Conservation (phyloP, 2,329 filamentous ascomycete genomes). For the Lachnellula occidentalis region DNA sequence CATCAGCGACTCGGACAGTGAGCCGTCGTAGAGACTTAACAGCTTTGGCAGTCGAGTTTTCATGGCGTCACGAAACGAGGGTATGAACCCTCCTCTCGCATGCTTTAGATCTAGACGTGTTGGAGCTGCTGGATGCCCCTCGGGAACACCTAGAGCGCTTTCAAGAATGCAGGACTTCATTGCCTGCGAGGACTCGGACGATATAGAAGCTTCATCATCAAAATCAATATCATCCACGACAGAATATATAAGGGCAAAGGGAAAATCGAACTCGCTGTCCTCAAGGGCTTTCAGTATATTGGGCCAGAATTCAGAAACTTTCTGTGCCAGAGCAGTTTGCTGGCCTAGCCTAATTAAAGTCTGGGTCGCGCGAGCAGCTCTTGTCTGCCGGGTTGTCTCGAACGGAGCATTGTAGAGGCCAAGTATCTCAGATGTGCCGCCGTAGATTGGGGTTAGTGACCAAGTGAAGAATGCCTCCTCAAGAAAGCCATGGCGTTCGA, state of each 20-base stretch:
- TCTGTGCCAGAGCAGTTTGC: conserved; percentile 62
- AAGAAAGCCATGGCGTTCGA: conserved; percentile 61
- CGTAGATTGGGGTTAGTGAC: conserved; percentile 57
- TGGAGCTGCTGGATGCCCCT: conserved; percentile 56
- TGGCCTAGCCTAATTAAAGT: conserved; percentile 72
- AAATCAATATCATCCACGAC: conserved; percentile 56
- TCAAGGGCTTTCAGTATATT: conserved; percentile 62
- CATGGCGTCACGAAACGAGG: conserved; percentile 70
- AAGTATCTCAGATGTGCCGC: conserved; percentile 64
- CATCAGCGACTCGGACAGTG: conserved; percentile 57
- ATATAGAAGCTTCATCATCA: conserved; percentile 66
- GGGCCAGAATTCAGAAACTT: conserved; percentile 67
- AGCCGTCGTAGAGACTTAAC: conserved; percentile 58
- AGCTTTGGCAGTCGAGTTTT: conserved; percentile 60
- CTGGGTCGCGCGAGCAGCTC: conserved; percentile 71
- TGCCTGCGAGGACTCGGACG: conserved; percentile 58
- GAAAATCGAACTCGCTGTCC: conserved; percentile 68
- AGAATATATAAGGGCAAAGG: conserved; percentile 72
- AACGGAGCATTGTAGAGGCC: conserved; percentile 76
- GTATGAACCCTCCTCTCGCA: conserved; percentile 67
- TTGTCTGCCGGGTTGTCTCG: conserved; percentile 70
- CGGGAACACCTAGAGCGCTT: conserved; percentile 62
- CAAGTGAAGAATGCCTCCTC: conserved; percentile 74
- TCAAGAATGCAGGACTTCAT: conserved; percentile 64
- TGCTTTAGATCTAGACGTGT: conserved; percentile 60